phyloP scores from a whole-genome alignment of 352 stramenopile species.

The Phytopythium aichiense region DNA sequence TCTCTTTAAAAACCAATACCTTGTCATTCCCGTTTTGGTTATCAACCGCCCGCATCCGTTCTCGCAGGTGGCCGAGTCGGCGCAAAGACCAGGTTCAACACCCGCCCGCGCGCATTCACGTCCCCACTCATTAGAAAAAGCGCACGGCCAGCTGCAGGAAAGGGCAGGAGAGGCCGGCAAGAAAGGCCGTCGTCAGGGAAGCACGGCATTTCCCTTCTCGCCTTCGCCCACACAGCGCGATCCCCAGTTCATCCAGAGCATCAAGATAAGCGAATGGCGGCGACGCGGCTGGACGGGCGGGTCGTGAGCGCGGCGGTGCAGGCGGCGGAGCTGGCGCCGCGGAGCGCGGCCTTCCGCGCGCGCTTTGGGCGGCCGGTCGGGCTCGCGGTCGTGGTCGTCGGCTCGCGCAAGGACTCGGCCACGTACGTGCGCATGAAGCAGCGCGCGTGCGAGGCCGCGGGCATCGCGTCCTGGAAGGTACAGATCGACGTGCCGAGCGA shows the following conservation, averaged over 20 bases:
- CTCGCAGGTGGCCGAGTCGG: not conserved
- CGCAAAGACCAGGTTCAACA: slow-evolving; percentile 5
- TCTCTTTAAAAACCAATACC: not conserved
- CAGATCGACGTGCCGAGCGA: slow-evolving; percentile 32
- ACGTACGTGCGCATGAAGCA: slow-evolving; percentile 99
- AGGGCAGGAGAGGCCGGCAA: not conserved
- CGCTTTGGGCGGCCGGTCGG: slow-evolving; percentile 72
- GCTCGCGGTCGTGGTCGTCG: slow-evolving; percentile 98
- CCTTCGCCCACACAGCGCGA: not conserved
- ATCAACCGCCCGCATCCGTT: not conserved
- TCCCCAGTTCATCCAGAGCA: not conserved
- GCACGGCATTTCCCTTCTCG: slow-evolving; percentile 16
- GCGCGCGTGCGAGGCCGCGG: slow-evolving; percentile 92
- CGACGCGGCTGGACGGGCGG: slow-evolving; percentile 74
- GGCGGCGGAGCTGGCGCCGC: slow-evolving; percentile 74
- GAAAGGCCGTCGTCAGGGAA: not conserved
- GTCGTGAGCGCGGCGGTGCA: slow-evolving; percentile 81
- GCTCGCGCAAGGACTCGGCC: slow-evolving; percentile 91
- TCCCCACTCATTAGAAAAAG: not conserved
- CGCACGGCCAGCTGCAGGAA: slow-evolving; percentile 1
- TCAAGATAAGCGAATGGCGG: not conserved
- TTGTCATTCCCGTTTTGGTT: not conserved
- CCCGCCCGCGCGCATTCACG: slow-evolving; percentile 1
- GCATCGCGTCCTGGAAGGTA: slow-evolving; percentile 89
- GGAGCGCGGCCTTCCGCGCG: slow-evolving; percentile 48